Conservation (phyloP, 768 basidiomycete species). For the Vishniacozyma victoriae region DNA sequence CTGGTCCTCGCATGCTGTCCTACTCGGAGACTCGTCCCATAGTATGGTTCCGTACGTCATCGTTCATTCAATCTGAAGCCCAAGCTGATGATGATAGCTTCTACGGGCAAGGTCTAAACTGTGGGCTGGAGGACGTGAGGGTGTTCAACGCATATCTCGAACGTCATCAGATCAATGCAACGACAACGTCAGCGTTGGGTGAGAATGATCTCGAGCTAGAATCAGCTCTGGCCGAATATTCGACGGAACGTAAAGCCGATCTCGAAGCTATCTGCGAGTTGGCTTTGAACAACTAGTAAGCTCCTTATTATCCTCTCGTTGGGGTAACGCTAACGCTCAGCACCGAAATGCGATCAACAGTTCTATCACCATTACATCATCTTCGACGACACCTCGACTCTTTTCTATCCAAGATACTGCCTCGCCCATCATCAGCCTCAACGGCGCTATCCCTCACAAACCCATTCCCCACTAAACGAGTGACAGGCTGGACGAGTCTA, state of each 20-base stretch:
- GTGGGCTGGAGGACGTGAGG: constrained; percentile 94
- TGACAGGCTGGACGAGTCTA: constrained; percentile 78
- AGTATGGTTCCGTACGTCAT: constrained; percentile 76
- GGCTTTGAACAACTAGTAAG: constrained; percentile 96
- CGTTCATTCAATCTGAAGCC: background rate
- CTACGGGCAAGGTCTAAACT: constrained; percentile 84
- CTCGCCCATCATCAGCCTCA: constrained; percentile 16
- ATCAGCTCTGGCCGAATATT: constrained; percentile 69
- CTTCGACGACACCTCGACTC: constrained; percentile 76
- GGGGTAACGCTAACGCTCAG: constrained; percentile 49
- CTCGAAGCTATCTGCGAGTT: constrained; percentile 83
- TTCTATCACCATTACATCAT: constrained; percentile 71
- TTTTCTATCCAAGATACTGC: constrained; percentile 46
- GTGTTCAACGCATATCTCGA: constrained; percentile 71
- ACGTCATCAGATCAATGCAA: constrained; percentile 61
- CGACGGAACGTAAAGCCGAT: constrained; percentile 75
- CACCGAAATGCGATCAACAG: constrained; percentile 88
- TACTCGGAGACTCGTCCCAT: constrained; percentile 92
- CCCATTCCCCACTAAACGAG: constrained; percentile 59
- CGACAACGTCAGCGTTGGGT: constrained; percentile 37
- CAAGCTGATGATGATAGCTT: constrained; percentile 20
- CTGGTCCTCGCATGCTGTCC: constrained; percentile 50
- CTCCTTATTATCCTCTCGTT: constrained; percentile 23
- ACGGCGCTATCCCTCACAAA: constrained; percentile 22
- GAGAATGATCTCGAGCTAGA: constrained; percentile 49